Percentiles rank a stretch among this genome's conserved stretches.
phyloP scores from a whole-genome alignment of 139 green algal genomes.

The Coelastrella sp. region DNA sequence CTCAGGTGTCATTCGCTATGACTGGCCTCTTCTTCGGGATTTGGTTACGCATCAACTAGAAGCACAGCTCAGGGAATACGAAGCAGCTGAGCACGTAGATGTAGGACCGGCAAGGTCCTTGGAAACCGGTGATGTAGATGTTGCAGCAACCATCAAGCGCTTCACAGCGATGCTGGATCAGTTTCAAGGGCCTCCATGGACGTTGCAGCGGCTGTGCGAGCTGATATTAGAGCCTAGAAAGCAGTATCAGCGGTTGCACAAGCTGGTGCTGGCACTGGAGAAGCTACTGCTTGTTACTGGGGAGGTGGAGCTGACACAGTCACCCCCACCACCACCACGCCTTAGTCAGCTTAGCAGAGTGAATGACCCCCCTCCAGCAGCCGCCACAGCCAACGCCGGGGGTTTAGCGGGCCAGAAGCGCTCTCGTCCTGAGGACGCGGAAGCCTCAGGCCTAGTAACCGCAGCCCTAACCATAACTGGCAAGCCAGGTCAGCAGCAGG shows the following conservation, averaged over 20 bases:
- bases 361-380: background rate
- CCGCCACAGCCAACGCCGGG: background rate
- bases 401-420: background rate
- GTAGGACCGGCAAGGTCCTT: slow-evolving; percentile 14
- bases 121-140: background rate
- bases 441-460: background rate
- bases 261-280: slow-evolving; percentile 32
- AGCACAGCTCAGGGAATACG: slow-evolving; percentile 9
- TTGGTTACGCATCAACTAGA: background rate
- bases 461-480: too few relatives aligned
- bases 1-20: slow-evolving; percentile 22
- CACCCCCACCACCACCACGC: background rate
- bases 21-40: background rate
- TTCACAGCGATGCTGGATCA: background rate
- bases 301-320: background rate
- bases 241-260: slow-evolving; percentile 33
- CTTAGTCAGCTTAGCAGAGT: slow-evolving; percentile 11
- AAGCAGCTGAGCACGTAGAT: slow-evolving; percentile 36
- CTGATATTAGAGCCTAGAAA: slow-evolving; percentile 28
- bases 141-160: background rate
- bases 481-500: too few relatives aligned
- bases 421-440: background rate
- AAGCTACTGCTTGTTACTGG: slow-evolving; percentile 39
- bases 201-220: slow-evolving; percentile 41
- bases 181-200: slow-evolving; percentile 8